Conservation (phyloP, 2,329 filamentous ascomycete genomes). For the Chrysosporium queenslandicum region DNA sequence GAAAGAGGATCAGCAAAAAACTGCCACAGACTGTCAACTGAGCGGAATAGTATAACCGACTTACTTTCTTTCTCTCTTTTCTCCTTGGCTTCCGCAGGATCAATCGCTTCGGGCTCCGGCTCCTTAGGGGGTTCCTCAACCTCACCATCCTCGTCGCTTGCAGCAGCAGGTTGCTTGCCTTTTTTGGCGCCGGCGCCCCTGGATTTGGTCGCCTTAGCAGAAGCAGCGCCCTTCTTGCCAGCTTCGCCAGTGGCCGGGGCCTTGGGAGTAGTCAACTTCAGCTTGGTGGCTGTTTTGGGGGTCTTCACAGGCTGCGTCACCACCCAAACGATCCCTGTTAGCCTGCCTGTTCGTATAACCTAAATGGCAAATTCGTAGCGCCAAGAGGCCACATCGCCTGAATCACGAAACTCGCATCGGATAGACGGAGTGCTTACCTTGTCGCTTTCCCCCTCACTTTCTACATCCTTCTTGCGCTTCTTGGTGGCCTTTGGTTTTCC, state of each 20-base stretch:
- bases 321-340: slow-evolving; percentile 14
- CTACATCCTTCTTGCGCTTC: slow-evolving; percentile 70
- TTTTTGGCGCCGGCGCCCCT: slow-evolving; percentile 51
- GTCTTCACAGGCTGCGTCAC: slow-evolving; percentile 48
- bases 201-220: slow-evolving; percentile 47
- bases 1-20: slow-evolving; percentile 10
- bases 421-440: slow-evolving; percentile 44
- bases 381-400: slow-evolving; percentile 10
- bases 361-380: slow-evolving; percentile 1
- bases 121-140: slow-evolving; percentile 41
- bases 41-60: slow-evolving; percentile 11
- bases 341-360: slow-evolving; percentile 6
- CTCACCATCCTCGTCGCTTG: slow-evolving; percentile 43
- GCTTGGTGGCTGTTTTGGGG: slow-evolving; percentile 51
- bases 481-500: slow-evolving; percentile 48
- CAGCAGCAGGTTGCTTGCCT: slow-evolving; percentile 48
- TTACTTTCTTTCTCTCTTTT: slow-evolving; percentile 51
- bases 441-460: slow-evolving; percentile 58
- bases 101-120: slow-evolving; percentile 45
- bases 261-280: slow-evolving; percentile 49
- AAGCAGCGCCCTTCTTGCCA: slow-evolving; percentile 39
- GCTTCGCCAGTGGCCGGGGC: slow-evolving; percentile 41
- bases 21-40: neutral
- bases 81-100: slow-evolving; percentile 45
- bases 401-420: neutral